Base-by-base conservation (phyloP, 257 asterid genomes). In the Perilla frutescens region DNA sequence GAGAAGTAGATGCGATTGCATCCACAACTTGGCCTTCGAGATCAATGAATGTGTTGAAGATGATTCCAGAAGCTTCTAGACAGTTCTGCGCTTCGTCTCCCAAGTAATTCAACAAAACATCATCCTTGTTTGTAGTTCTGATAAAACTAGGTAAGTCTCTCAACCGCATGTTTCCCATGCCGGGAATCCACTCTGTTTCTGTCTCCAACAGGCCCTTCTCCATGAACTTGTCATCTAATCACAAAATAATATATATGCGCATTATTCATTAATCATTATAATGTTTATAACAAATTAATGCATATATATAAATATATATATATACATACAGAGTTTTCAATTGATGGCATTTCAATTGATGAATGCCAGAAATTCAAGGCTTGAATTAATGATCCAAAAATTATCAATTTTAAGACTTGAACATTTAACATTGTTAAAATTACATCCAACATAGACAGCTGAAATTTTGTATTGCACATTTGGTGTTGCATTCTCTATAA, bases 61-160 rank as follows among this genome's bases (percentile, higher is more conserved):
- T 59, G n/a, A 80, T 47, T 7, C 76, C 81, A 13, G 75, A 43
- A 41, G 76, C 74, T 50, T 73, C 53, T 37, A 72, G 62, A 65
- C 49, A 55, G 51, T 67, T 68, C 11, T 68, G 71, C 4, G 36
- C 49, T 61, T 67, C 67, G 2, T 58, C 69, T 13, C 58, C 2
- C 47, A 59, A 5, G 41, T 58, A 66, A 11, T 78, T 68, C 7
- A 78, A 12, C 59, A 72, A 3, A 40, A 78, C 31, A 8, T 78
- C 82, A 7, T 78, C 66, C 12, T 50, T 40, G 34, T 78, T 32
- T 1, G 79, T 78, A 9, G 79, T 72, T 34, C 74, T 56, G 3
- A 73, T 14, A 53, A 78, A 43, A 57, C 78, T 68, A 3, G 82
- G 82, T 20, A 78, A 12, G 72, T 78, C 82, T 78, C 71, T 78